phyloP scores from a whole-genome alignment of 1,284 basidiomycete species.

The Ganoderma lucidum region DNA sequence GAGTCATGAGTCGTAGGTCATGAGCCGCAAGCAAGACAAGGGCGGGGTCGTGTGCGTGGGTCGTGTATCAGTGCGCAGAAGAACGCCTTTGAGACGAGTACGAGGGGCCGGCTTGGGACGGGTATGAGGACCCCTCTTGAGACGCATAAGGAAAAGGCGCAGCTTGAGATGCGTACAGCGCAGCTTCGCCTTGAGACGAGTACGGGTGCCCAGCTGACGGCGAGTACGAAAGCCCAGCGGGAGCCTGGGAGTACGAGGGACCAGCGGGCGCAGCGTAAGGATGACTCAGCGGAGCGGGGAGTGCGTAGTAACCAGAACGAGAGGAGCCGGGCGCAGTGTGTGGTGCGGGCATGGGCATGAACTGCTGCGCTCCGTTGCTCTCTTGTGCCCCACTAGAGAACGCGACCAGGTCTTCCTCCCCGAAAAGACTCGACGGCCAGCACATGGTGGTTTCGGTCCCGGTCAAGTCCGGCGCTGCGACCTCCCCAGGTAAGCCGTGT shows the following conservation, averaged over 20 bases:
- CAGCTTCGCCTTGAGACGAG: background rate
- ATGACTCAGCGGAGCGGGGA: background rate
- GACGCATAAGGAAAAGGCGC: background rate
- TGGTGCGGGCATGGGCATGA: background rate
- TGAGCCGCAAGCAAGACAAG: slow-evolving; percentile 6
- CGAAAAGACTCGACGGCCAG: background rate
- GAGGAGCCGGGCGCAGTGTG: background rate
- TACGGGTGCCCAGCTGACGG: background rate
- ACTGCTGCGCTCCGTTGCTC: background rate
- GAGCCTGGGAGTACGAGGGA: background rate
- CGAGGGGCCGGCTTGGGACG: background rate
- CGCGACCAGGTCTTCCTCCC: background rate
- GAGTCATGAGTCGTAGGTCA: slow-evolving; percentile 5
- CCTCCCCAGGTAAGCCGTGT: background rate
- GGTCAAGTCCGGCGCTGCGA: background rate
- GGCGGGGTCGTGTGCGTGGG: background rate
- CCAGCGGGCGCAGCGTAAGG: background rate
- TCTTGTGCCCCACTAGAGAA: background rate
- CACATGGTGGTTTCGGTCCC: background rate
- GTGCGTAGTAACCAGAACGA: slow-evolving; percentile 1
- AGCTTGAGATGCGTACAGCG: slow-evolving; percentile 1
- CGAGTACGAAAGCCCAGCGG: background rate
- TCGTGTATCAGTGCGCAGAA: slow-evolving; percentile 3
- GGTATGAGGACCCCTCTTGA: background rate
- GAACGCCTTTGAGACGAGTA: background rate